Base-by-base conservation (phyloP, 2,329 filamentous ascomycete genomes). In the Cadophora malorum region DNA sequence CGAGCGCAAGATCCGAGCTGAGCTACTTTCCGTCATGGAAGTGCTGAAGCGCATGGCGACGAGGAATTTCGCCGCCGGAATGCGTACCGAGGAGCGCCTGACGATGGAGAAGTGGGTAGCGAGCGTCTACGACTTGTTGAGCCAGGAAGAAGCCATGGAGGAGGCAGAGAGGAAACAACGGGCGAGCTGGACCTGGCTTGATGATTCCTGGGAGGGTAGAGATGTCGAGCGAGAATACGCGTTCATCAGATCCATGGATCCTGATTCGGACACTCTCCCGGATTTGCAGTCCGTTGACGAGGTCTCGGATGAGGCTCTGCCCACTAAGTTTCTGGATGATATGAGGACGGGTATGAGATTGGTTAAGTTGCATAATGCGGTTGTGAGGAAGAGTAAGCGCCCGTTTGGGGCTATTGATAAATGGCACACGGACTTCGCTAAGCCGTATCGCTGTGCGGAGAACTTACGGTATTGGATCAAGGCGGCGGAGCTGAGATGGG, bases 391-490 rank as follows among this genome's bases (percentile, higher is more conserved):
- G 78, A 97, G 94, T 25, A 90, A 91, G 76, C 87, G 93, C 35
- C 92, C 91, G 8, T 98, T 98, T 78, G 94, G 94, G 63, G 88
- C 92, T 70, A 97, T 99, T 77, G 93, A 93, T 67, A 86, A 87
- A 10, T 97, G 91, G 79, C 96, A 98, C 79, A 90, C 89, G n/a
- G 94, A 99, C 79, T 95, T 96, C 10, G 90, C 89, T 69, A 98
- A 98, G 80, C 96, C 96, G 0, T 99, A 99, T 79, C 91, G 96
- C 60, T 90, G 90, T 70, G 93, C 94, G 3, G 96, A 99, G 74
- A 99, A 99, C 78, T 84, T 99, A 70, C 88, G 94, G 50, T 99
- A 91, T 83, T 99, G 96, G 95, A 87, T 92, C 80, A 99, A 99
- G 82, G 96, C 95, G 0, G 94, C 94, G 8, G 94, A 99, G 81